A percentile compares a stretch with the other conserved stretches of the same genome.
Evolutionary conservation across 1,284 basidiomycete genomes (phyloP).

Genomic region (Sporisorium reilianum): DNA sequence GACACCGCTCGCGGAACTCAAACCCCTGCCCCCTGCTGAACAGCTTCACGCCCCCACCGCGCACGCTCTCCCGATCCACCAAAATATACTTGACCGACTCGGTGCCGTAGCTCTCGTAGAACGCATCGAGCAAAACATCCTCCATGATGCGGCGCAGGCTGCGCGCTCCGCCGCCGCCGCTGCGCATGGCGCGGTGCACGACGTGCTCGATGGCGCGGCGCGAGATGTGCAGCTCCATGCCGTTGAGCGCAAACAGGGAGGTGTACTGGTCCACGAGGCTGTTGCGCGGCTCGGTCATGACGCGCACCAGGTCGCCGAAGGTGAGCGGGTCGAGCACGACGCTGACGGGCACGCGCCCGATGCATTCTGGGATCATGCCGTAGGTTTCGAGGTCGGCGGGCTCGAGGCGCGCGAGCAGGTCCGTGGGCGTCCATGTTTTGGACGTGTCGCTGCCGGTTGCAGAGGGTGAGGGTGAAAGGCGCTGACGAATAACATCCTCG

Average conservation of each 20-base stretch:
- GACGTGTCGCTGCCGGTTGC: background rate
- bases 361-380: constrained; percentile 91
- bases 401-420: constrained; percentile 22
- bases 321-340: constrained; percentile 82
- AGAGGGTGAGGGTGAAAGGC: constrained; percentile 7
- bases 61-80: constrained; percentile 16
- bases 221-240: constrained; percentile 52
- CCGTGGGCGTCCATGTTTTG: background rate
- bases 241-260: constrained; percentile 75
- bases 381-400: constrained; percentile 81
- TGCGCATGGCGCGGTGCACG: constrained; percentile 67
- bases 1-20: constrained; percentile 19
- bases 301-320: constrained; percentile 82
- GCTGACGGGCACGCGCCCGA: constrained; percentile 87
- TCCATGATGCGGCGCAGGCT: constrained; percentile 90
- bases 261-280: constrained; percentile 90
- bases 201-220: constrained; percentile 47
- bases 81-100: constrained; percentile 35
- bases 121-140: constrained; percentile 60
- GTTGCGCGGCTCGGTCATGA: constrained; percentile 90
- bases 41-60: constrained; percentile 23
- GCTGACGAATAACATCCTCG: constrained; percentile 75
- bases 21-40: constrained; percentile 40
- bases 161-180: constrained; percentile 76
- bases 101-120: constrained; percentile 40